Conservation (phyloP, 2,329 filamentous ascomycete genomes). For the Boeremia lycopersici region DNA sequence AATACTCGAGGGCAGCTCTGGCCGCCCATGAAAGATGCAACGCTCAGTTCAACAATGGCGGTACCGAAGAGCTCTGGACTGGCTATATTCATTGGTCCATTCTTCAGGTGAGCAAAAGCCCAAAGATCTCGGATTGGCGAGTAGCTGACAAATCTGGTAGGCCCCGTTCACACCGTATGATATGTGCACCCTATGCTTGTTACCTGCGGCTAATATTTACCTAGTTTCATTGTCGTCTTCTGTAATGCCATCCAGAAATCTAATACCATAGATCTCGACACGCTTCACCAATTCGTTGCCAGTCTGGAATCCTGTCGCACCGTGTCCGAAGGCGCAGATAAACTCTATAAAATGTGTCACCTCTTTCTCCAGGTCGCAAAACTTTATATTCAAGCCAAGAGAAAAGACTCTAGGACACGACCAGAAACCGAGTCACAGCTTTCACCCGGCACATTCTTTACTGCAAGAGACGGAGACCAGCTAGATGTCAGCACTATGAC, state of each 20-base stretch:
- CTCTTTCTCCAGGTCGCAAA: slow-evolving; percentile 67
- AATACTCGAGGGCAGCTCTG: slow-evolving; percentile 40
- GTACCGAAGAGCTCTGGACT: slow-evolving; percentile 42
- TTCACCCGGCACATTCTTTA: slow-evolving; percentile 18
- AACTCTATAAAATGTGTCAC: slow-evolving; percentile 66
- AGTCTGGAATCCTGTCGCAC: slow-evolving; percentile 60
- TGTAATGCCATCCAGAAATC: slow-evolving; percentile 60
- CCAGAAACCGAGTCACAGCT: slow-evolving; percentile 8
- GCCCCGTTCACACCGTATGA: slow-evolving; percentile 54
- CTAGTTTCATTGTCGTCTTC: slow-evolving; percentile 55
- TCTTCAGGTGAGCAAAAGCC: slow-evolving; percentile 13
- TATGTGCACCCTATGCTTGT: not conserved
- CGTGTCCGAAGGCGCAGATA: slow-evolving; percentile 64
- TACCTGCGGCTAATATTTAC: not conserved
- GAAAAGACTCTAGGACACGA: slow-evolving; percentile 42
- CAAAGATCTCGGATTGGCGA: slow-evolving; percentile 30
- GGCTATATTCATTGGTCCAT: slow-evolving; percentile 46
- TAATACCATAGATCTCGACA: slow-evolving; percentile 58
- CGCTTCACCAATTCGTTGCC: slow-evolving; percentile 62
- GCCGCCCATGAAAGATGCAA: slow-evolving; percentile 38
- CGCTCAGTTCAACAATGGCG: slow-evolving; percentile 38
- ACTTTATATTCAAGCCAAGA: slow-evolving; percentile 67
- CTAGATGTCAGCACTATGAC: slow-evolving; percentile 36
- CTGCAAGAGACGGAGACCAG: slow-evolving; percentile 16
- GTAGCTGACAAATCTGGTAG: slow-evolving; percentile 37